Evolutionary conservation across 2,329 filamentous ascomycete species (phyloP), one percentile per base, ranked within the genome.

Genomic region (Cladophialophora yegresii): DNA sequence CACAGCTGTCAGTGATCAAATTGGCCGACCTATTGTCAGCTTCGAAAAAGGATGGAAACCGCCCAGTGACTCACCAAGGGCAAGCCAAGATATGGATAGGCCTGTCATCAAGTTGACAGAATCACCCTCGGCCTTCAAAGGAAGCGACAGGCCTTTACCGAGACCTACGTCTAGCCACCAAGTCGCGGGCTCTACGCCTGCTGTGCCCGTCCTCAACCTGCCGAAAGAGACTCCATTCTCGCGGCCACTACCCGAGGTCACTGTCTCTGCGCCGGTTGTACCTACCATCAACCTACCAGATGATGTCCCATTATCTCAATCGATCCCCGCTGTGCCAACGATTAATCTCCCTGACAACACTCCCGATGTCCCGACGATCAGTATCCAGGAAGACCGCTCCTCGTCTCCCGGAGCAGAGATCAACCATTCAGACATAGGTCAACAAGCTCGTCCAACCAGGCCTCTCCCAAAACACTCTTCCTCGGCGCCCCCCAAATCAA

Each of bases 1-100:
- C 69, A 91, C 90, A 61, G 89, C 91, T 73, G 93, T 98, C 77
- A 97, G 92, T 80, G 90, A 97, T 80, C 90, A 85, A 74, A 89
- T 90, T 72, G 92, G 92, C 72, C 87, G 93, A 75, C 93, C 93
- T 68, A 98, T 98, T 82, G 93, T 98, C 83, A 98, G 93, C 84
- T 98, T 98, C 83, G 86, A 96, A 79, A 85, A 85, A 73, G 85
- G 89, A 75, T 96, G 91, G 80, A 89, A 88, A 78, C 81, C 65
- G 13, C 54, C 62, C 4, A 66, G 55, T 33, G 66, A 70, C 20
- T 70, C 70, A 7, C 69, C 84, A 79, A 80, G 77, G 67, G 72
- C 28, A 72, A 76, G 64, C 67, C 73, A 8, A 16, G 67, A 70
- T 40, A 43, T 65, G 1, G 71, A 69, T 22, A 70, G 64, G 60